Conservation (phyloP, 2,329 filamentous ascomycete genomes). For the Sclerotinia borealis region DNA sequence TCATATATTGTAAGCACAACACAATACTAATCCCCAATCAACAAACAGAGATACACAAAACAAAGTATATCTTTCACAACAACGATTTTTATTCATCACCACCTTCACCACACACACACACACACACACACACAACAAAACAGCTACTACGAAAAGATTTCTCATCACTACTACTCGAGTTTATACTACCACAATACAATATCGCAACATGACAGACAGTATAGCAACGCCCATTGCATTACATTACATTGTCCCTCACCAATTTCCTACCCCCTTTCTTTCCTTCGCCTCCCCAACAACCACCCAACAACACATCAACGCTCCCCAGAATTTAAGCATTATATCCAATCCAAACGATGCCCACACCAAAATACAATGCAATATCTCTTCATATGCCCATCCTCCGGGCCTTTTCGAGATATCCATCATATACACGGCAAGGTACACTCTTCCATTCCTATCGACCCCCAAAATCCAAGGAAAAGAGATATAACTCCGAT, state of each 20-base stretch:
- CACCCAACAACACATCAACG: background rate
- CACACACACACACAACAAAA: too few species aligned
- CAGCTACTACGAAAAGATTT: background rate
- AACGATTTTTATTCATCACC: background rate
- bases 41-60: background rate
- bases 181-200: background rate
- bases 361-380: conserved; percentile 3
- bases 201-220: background rate
- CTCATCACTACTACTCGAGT: too few species aligned
- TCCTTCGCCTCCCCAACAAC: background rate
- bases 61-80: background rate
- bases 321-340: conserved; percentile 8
- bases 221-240: background rate
- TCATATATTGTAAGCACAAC: too few species aligned
- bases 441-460: background rate
- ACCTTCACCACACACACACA: background rate
- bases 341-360: background rate
- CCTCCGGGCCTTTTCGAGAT: background rate
- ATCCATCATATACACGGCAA: background rate
- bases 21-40: too few species aligned
- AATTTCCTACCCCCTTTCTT: background rate
- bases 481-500: conserved; percentile 11
- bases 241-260: background rate
- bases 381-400: background rate
- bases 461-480: background rate